Base-by-base conservation (phyloP, 176 grass and related monocot genomes). In the Elaeis guineensis region DNA sequence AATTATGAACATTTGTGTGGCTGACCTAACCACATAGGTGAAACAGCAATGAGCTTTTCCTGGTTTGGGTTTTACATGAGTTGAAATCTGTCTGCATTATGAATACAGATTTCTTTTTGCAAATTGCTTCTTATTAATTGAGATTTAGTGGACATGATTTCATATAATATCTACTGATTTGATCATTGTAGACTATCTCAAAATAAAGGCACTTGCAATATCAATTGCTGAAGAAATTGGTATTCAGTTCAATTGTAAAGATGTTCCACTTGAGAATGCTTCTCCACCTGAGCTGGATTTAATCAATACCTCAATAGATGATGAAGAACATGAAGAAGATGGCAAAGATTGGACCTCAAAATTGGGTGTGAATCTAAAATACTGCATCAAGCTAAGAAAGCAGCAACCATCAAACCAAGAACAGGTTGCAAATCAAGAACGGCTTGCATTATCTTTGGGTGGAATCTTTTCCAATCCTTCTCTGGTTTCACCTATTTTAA, bases 231-330 rank as follows among this genome's bases (percentile, higher is more conserved):
- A 98, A 75, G 93, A 98, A 81, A 89, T 87, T 8, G 76, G 80
- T 54, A 79, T 83, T 29, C 70, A 73, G 28, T 83, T 89, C 57
- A 78, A 85, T 21, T 91, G 71, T 80, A 75, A 78, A 67, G 93
- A 98, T 66, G 59, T 83, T 67, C 74, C 85, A 65, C 64, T 92
- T 63, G 76, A 62, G 59, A 98, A 83, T 85, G 87, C 87, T 52
- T 86, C 76, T 16, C 75, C 69, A 30, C 76, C 93, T 63, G 82
- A 86, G 85, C 39, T 98, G 30, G 56, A 86, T 66, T 50, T 86
- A 63, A 92, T 98, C 67, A 98, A 98, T 48, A 83, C 79, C 64
- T 86, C 93, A 62, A 98, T 98, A 75, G 93, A 98, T 69, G 93
- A 92, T 7, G 93, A 97, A 69, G 84, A 61, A 3, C 79, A 91